Conservation (phyloP, 2,329 filamentous ascomycete species). For the Chaetomiaceae sp. region DNA sequence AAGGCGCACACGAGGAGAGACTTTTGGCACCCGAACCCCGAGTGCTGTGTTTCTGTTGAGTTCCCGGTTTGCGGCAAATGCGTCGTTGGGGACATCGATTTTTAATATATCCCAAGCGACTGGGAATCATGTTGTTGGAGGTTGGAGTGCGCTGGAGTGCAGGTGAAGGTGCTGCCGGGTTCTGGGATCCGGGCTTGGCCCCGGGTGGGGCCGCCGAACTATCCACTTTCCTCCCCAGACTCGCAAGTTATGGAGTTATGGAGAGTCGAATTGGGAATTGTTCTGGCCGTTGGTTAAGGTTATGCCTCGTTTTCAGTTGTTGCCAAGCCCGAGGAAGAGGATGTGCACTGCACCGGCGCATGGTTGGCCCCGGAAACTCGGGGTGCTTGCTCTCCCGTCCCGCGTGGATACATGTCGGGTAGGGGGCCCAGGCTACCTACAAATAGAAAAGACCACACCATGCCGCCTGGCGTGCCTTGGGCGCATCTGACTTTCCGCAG, state of each 20-base stretch:
- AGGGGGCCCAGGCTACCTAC: background rate
- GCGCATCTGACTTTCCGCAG: background rate
- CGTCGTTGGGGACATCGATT: too few relatives aligned
- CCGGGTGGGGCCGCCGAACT: constrained; percentile 10
- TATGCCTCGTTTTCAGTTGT: background rate
- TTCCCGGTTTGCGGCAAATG: too few relatives aligned
- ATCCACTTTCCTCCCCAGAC: background rate
- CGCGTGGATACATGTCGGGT: background rate
- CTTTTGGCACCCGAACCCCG: background rate
- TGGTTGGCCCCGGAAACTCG: constrained; percentile 2
- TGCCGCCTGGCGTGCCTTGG: background rate
- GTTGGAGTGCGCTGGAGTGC: too few relatives aligned
- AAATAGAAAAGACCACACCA: constrained; percentile 3
- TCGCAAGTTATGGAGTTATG: too few relatives aligned
- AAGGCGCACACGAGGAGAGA: background rate
- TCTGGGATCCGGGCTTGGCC: constrained; percentile 1
- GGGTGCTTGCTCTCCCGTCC: background rate
- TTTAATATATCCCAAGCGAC: too few relatives aligned
- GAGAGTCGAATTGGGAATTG: too few relatives aligned
- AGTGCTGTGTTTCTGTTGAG: too few relatives aligned
- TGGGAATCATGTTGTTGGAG: too few relatives aligned
- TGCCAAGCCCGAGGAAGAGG: background rate
- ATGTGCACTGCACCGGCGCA: background rate
- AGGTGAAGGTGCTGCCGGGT: background rate
- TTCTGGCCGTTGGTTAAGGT: too few relatives aligned